Percentiles rank a stretch among this genome's conserved stretches.
Evolutionary conservation across 805 yeast genomes (phyloP).

Genomic region (Zygotorulaspora chibaensis): DNA sequence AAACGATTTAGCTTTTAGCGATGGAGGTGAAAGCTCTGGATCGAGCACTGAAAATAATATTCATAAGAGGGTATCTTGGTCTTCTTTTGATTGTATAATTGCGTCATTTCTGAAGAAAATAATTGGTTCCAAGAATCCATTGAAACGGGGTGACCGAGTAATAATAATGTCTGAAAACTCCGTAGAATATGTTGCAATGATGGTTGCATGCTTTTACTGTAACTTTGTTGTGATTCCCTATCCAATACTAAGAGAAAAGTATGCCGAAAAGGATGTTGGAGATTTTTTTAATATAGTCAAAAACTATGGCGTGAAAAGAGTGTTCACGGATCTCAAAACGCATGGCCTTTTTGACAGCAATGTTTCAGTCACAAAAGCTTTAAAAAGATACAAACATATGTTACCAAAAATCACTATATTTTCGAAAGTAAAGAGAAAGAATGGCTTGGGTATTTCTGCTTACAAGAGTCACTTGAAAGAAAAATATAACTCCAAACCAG

Average conservation of each 20-base stretch:
- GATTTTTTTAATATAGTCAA: conserved; percentile 61
- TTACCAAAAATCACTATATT: conserved; percentile 32
- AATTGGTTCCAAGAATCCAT: conserved; percentile 55
- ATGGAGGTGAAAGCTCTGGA: conserved; percentile 34
- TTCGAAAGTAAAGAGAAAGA: conserved; percentile 31
- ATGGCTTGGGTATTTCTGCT: conserved; percentile 16
- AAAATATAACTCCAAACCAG: conserved; percentile 21
- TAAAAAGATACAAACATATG: conserved; percentile 23
- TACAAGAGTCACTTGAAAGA: conserved; percentile 20
- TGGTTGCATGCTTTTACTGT: conserved; percentile 79
- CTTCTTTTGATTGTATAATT: conserved; percentile 69
- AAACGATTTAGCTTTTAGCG: conserved; percentile 72
- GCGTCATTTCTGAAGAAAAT: conserved; percentile 72
- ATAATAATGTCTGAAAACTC: conserved; percentile 80
- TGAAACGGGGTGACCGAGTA: conserved; percentile 68
- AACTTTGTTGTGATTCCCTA: conserved; percentile 64
- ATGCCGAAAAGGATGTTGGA: conserved; percentile 69
- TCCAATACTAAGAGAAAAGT: conserved; percentile 62
- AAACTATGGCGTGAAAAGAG: conserved; percentile 65
- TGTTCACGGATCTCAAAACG: conserved; percentile 60
- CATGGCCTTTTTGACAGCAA: conserved; percentile 24
- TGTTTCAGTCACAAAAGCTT: conserved; percentile 19
- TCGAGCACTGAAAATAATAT: conserved; percentile 39
- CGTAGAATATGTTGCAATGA: conserved; percentile 78
- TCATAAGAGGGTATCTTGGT: conserved; percentile 66